phyloP scores from a whole-genome alignment of 139 green algal genomes.

The Micractinium conductrix region DNA sequence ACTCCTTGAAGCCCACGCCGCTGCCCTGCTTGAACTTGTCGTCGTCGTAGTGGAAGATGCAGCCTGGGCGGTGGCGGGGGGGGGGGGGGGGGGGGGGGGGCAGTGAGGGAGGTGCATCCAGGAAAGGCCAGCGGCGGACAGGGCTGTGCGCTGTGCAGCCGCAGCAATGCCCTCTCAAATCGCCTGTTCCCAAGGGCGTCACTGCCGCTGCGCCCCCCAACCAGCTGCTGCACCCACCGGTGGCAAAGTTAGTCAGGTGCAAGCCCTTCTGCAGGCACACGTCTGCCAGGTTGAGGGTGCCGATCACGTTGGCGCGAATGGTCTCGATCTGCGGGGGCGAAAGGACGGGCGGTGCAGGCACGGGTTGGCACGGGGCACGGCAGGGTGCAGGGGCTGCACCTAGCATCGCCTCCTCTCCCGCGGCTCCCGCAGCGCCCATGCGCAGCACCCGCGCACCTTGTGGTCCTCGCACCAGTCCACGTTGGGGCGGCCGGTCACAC shows the following conservation, averaged over 20 bases:
- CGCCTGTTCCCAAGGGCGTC: too few species aligned
- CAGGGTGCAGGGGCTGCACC: not conserved
- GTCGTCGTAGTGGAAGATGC: constrained; percentile 99
- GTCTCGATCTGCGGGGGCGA: constrained; percentile 79
- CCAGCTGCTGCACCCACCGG: constrained; percentile 36
- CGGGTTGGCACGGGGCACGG: not conserved
- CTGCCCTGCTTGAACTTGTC: constrained; percentile 73
- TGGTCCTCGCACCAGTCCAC: constrained; percentile 99
- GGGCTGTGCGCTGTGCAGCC: too few species aligned
- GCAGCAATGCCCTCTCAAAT: too few species aligned
- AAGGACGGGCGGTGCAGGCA: not conserved
- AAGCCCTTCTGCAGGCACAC: constrained; percentile 70
- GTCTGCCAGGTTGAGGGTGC: constrained; percentile 93
- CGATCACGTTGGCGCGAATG: constrained; percentile 95
- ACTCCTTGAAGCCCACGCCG: constrained; percentile 94
- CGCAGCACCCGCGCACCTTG: constrained; percentile 78
- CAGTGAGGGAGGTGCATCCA: not conserved
- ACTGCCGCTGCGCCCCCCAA: too few species aligned
- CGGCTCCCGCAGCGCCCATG: too few species aligned
- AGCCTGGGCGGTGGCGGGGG: constrained; percentile 59
- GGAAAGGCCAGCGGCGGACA: not conserved
- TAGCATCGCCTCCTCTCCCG: not conserved
- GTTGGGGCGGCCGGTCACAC: constrained; percentile 95
- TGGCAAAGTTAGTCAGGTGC: constrained; percentile 97
- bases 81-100: not conserved